Conservation (phyloP, 2,329 filamentous ascomycete species). For the Fusarium avenaceum region DNA sequence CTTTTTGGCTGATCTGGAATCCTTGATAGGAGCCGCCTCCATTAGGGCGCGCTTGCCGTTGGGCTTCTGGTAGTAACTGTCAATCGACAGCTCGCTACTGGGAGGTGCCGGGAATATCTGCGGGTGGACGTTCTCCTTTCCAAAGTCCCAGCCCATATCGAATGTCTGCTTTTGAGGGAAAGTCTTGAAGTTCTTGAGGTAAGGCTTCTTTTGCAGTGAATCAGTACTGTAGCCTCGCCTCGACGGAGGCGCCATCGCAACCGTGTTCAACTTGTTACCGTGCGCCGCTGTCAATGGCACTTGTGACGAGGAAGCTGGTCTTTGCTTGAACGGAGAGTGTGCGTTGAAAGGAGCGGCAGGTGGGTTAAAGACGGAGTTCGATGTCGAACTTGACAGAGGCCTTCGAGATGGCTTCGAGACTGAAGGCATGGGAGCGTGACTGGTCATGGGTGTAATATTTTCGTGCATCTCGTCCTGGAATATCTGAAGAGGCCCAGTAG, state of each 20-base stretch:
- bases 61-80: slow-evolving; percentile 67
- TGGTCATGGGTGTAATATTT: slow-evolving; percentile 63
- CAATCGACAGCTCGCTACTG: slow-evolving; percentile 64
- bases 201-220: slow-evolving; percentile 76
- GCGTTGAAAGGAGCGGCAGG: slow-evolving; percentile 65
- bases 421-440: slow-evolving; percentile 69
- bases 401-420: slow-evolving; percentile 63
- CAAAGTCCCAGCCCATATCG: slow-evolving; percentile 57
- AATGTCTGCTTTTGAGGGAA: slow-evolving; percentile 66
- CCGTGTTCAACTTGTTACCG: slow-evolving; percentile 74
- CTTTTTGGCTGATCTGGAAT: slow-evolving; percentile 77
- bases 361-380: slow-evolving; percentile 77
- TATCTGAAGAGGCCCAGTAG: slow-evolving; percentile 64
- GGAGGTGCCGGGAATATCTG: slow-evolving; percentile 64
- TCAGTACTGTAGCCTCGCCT: slow-evolving; percentile 70
- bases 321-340: slow-evolving; percentile 78
- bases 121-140: slow-evolving; percentile 71
- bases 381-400: slow-evolving; percentile 64
- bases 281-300: slow-evolving; percentile 68
- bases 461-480: slow-evolving; percentile 66
- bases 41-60: slow-evolving; percentile 73
- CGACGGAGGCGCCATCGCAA: slow-evolving; percentile 75
- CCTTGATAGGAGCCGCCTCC: slow-evolving; percentile 80
- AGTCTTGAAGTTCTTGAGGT: slow-evolving; percentile 71
- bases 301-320: slow-evolving; percentile 71